Percentiles rank a stretch among this genome's conserved stretches.
These are phyloP conservation scores for Colletotrichum brevisporum DNA, from an alignment of 2,329 filamentous ascomycete species.

Conservation along the genomic window DNA sequence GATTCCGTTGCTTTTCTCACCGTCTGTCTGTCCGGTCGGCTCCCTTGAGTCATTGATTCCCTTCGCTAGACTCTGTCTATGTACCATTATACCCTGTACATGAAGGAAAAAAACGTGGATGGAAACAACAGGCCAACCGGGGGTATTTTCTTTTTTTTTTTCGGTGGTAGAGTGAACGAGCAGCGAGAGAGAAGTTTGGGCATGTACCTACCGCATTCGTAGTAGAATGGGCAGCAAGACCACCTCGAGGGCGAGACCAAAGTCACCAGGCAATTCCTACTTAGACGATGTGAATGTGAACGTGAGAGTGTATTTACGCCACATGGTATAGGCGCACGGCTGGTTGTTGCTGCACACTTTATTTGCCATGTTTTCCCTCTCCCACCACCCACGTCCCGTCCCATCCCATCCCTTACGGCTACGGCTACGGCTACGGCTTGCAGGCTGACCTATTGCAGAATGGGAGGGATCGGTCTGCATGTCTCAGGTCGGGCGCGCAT, in stretches of 20 bases:
- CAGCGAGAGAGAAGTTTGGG: background rate
- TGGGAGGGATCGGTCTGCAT: constrained; percentile 36
- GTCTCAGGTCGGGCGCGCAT: constrained; percentile 39
- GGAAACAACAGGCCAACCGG: constrained; percentile 12
- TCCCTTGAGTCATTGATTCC: constrained; percentile 1
- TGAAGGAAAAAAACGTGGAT: constrained; percentile 30
- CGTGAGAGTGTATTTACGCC: constrained; percentile 9
- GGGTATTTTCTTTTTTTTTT: background rate
- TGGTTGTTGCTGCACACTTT: background rate
- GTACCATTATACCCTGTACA: constrained; percentile 40
- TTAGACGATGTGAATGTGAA: constrained; percentile 8
- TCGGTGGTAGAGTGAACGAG: background rate
- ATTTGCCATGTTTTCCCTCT: background rate
- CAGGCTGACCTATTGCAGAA: constrained; percentile 27
- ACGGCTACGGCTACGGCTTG: no score
- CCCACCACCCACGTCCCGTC: background rate
- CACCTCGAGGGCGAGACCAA: constrained; percentile 3
- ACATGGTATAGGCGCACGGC: background rate
- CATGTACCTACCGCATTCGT: constrained; percentile 19
- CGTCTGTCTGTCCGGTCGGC: background rate
- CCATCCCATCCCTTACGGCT: constrained; percentile 1
- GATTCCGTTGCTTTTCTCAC: background rate
- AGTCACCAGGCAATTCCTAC: constrained; percentile 6
- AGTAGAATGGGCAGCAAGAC: constrained; percentile 1
- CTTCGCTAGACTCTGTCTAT: constrained; percentile 20